These are phyloP conservation scores for Fusarium nelsonii DNA, from an alignment of 2,329 filamentous ascomycete genomes.

Conservation along the genomic window DNA sequence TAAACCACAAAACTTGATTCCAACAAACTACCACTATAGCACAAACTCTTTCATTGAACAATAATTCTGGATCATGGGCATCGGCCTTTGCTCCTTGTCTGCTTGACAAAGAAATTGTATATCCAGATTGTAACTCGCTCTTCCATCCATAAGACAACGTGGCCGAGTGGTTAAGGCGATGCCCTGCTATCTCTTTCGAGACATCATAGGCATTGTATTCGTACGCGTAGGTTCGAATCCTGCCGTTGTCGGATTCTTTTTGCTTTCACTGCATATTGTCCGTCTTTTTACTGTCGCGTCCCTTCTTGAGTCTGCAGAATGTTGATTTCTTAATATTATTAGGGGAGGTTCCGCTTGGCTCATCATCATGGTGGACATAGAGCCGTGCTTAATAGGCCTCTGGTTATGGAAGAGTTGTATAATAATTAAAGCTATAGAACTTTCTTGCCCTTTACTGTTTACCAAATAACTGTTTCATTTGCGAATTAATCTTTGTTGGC, in stretches of 20 bases:
- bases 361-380: background rate
- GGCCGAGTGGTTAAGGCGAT: constrained; percentile 40
- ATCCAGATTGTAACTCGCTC: rapidly evolving
- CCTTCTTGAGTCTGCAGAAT: background rate
- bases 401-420: no score
- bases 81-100: background rate
- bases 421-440: no score
- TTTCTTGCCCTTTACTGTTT: no score
- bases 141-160: constrained; percentile 6
- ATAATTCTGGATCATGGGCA: background rate
- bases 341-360: background rate
- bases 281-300: background rate
- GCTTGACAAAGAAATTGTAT: background rate
- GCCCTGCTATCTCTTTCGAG: constrained; percentile 31
- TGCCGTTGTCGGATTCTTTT: constrained; percentile 30
- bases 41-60: no score
- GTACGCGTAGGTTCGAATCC: constrained; percentile 39
- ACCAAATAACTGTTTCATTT: no score
- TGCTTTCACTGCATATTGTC: rapidly evolving
- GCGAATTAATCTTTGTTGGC: no score
- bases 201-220: constrained; percentile 36
- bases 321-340: background rate
- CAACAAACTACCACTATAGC: no score
- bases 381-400: no score
- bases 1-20: no score